Evolutionary conservation across 2,329 filamentous ascomycete species (phyloP), one percentile per base, ranked within the genome.

Genomic region (Pseudogymnoascus sp.): DNA sequence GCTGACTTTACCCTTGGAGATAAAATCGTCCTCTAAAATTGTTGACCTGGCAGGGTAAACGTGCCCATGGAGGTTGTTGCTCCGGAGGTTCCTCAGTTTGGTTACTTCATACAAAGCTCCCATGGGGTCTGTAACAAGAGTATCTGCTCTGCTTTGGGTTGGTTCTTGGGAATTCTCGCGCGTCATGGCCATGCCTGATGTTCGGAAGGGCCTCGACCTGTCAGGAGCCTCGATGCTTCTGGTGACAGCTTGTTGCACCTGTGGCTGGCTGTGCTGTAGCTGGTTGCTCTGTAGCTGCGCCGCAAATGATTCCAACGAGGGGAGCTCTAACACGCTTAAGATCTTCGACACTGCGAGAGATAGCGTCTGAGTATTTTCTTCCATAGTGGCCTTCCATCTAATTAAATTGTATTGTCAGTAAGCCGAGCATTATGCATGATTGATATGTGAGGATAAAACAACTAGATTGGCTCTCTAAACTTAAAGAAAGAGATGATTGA

Each of bases 31-130:
- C 62, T 78, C 77, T 59, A 78, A 66, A 54, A 54, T 31, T 16
- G 47, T 54, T 26, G 59, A 18, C 6, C 26, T 62, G 10, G n/a
- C 26, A 12, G 59, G 29, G 23, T 74, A 74, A 8, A 73, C 75
- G 62, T 72, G 73, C 26, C 75, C 73, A 21, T 71, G 68, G 23
- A 54, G 26, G 29, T 73, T 74, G 63, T 75, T 75, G 61, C 67
- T 70, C 45, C 75, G 75, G 1, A 74, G 67, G 59, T 73, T 72
- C n/a, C 71, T 75, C 60, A 83, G 71, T 62, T 80, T 79, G 0
- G 81, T 83, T 12, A 83, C 80, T 65, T 83, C 80, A 69, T 81
- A 83, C 11, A 83, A 71, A 70, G 78, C 81, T 61, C 79, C 77
- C 80, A 83, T 83, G 36, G 79, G 71, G 34, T 75, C 75, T 5